Evolutionary conservation across 225 moss, liverwort and hornwort genomes (phyloP), one percentile per base, ranked within the genome.

Genomic region (Marchantia paleacea): DNA sequence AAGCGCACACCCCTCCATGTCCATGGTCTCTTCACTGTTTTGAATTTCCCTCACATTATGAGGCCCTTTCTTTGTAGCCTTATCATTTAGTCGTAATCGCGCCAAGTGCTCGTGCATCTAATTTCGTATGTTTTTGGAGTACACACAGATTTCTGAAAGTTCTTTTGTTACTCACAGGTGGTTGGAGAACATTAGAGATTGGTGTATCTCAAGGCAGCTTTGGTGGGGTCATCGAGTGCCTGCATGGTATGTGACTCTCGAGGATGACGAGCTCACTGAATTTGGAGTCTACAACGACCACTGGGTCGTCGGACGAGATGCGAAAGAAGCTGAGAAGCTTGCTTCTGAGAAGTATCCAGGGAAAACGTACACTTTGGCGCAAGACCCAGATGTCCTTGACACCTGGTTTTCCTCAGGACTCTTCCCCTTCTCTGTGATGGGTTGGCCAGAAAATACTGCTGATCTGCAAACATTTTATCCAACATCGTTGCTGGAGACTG

Each of bases 211-310:
- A 67, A 89, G 97, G 84, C 97, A 97, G 85, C 92, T 97, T 55
- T 97, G 95, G 97, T 97, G 97, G 94, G 94, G 97, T 75, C 97
- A 97, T 85, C 95, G 91, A 75, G 85, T 97, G 24, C 92, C 95
- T 67, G 97, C 97, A 58, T 97, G 93, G 92, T 97, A 97, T 85
- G 93, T 83, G 29, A 86, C 90, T 57, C 79, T 92, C 0, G 91
- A 94, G 81, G 89, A 89, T 53, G 94, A 97, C 79, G 81, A 82
- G 67, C 85, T 84, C 78, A 92, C 68, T 28, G 92, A 94, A 80
- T 87, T 94, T 76, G 96, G 93, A 71, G 89, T 90, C 48, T 94
- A 89, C 53, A 78, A 81, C 70, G 92, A 95, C 83, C 97, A 97
- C 85, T 95, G 92, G 97, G 80, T 97, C 75, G 93, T 92, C 48